A percentile compares a stretch with the other conserved stretches of the same genome.
phyloP scores from a whole-genome alignment of 2,329 filamentous ascomycete genomes.

The Raffaelea albimanens region DNA sequence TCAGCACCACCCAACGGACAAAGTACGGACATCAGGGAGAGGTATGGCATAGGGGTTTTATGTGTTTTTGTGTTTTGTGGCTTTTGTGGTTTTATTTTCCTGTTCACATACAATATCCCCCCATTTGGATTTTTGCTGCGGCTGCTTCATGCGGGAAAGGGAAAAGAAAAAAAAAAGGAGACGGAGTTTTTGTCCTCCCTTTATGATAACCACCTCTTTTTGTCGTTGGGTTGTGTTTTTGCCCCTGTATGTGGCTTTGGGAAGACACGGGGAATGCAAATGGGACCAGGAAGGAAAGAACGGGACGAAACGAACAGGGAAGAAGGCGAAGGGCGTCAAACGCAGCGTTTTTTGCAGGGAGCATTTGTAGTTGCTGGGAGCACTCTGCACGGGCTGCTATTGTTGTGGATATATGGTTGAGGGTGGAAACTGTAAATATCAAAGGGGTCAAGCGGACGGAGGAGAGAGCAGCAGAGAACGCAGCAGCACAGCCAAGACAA shows the following conservation, averaged over 20 bases:
- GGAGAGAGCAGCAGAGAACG: not conserved
- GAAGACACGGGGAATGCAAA: too few relatives aligned
- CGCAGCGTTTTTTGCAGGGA: not conserved
- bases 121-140: not conserved
- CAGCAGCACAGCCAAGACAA: not conserved
- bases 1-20: conserved; percentile 7
- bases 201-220: too few relatives aligned
- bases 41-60: not conserved
- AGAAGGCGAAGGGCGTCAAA: not conserved
- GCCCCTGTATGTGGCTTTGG: too few relatives aligned
- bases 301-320: too few relatives aligned
- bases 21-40: not conserved
- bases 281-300: too few relatives aligned
- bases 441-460: not conserved
- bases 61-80: not conserved
- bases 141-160: not conserved
- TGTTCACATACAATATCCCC: too few relatives aligned
- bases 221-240: too few relatives aligned
- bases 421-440: not conserved
- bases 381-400: not conserved
- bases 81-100: not conserved
- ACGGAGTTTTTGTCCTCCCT: not conserved
- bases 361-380: not conserved
- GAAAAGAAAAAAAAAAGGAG: not conserved
- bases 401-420: too few relatives aligned